Conservation (phyloP, 148 eudicot genomes). For the Camellia japonica region DNA sequence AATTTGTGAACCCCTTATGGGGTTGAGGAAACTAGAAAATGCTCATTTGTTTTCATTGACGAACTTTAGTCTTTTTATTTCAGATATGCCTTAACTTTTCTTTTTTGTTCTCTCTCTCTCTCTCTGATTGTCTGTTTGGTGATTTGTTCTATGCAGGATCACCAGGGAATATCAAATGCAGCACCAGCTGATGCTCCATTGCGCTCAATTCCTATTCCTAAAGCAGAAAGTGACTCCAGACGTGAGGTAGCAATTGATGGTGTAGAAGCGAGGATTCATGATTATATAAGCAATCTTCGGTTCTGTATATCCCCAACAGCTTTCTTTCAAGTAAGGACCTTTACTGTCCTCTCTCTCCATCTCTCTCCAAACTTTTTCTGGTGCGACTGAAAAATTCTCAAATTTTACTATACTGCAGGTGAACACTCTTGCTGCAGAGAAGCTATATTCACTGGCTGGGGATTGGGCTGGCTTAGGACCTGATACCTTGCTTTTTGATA, state of each 20-base stretch:
- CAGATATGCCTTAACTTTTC: neutral
- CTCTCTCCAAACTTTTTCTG: neutral
- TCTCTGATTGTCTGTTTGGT: neutral
- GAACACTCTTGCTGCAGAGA: constrained; percentile 93
- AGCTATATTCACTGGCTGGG: constrained; percentile 90
- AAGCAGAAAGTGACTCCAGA: constrained; percentile 29
- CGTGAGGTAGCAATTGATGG: constrained; percentile 25
- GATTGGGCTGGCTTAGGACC: constrained; percentile 91
- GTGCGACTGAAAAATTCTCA: neutral
- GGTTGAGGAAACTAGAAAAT: neutral
- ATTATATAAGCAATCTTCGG: constrained; percentile 70
- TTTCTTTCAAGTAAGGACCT: constrained; percentile 71
- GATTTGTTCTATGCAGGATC: constrained; percentile 58
- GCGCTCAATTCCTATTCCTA: constrained; percentile 49
- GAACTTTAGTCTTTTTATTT: constrained; percentile 8
- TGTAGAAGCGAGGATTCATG: constrained; percentile 75
- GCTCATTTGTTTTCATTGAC: neutral
- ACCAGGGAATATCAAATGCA: constrained; percentile 87
- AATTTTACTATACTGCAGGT: constrained; percentile 48
- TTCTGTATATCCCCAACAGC: constrained; percentile 92
- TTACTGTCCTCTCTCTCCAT: neutral
- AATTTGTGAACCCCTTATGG: neutral
- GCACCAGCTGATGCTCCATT: constrained; percentile 84
- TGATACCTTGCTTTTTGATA: constrained; percentile 86
- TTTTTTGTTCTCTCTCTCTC: neutral